Evolutionary conservation across 2,329 filamentous ascomycete species (phyloP), one percentile per base, ranked within the genome.

Genomic region (Fusarium brachygibbosum): DNA sequence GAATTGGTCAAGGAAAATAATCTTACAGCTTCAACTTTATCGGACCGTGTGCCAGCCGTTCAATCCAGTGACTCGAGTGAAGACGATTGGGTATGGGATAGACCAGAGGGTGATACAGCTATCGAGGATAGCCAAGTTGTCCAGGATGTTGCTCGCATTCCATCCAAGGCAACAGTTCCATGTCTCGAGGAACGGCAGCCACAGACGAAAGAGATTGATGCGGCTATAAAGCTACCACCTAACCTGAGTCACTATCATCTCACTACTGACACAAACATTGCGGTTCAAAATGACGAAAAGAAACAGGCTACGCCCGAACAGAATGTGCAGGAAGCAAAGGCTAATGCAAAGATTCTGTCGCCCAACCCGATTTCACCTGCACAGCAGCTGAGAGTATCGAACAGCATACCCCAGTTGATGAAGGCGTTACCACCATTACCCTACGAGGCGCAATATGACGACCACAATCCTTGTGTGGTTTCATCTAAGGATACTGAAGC

Each of bases 321-420:
- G 13, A 25, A 34, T 6, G 21, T 46, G 23, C 41, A 58, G 32
- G 50, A 45, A 44, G 55, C 40, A 44, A 63, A 66, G 25, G 57
- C 57, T 11, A 58, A 69, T 13, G 74, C 76, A 31, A 73, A 78
- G 14, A 80, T 84, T 35, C 66, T 85, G 34, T 81, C 82, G 6
- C 84, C 84, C n/a, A 80, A 82, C 45, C 84, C 84, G 16, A 82
- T 85, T 5, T 86, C 83, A 17, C 82, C 83, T 34, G 78, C 76
- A 34, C 78, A 79, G 29, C 78, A 82, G 65, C 77, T 85, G 19
- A 82, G 79, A 52, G 76, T 83, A 38, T 84, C 83, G 59, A 84
- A 82, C 65, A 86, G 83, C 65, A 83, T 85, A 52, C 83, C 85
- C 9, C 81, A 81, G 40, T 75, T 87, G 16, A 86, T 86, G 84